Evolutionary conservation across 1,139 yeast species (phyloP), one percentile per base, ranked within the genome.

Genomic region (Candida pseudoviswanathii): DNA sequence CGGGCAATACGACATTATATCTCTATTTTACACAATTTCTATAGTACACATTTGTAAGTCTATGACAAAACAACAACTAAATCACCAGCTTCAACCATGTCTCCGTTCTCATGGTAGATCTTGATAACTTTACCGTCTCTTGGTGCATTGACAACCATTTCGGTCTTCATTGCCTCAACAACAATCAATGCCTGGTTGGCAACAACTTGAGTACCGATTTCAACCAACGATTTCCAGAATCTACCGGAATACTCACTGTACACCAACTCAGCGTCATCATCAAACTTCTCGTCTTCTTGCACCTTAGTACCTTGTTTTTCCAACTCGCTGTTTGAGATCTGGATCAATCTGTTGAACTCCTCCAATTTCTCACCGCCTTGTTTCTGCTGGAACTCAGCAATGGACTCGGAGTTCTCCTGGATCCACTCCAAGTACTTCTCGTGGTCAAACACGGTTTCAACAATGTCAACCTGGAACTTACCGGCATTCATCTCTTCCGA

Each of bases 131-230:
- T 89, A 58, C 98, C 98, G 7, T 71, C 75, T 46, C 68, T 77
- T 2, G 96, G 80, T 16, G 97, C 84, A 51, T 71, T 75, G 40
- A 92, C 96, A 45, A 84, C 81, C 97, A 94, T 91, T 68, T 94
- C 99, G 0, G 99, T 94, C 76, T 94, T 94, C 98, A 94, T 94
- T 48, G 98, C 98, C 68, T 94, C 98, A 51, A 94, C 89, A 47
- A 94, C 90, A 54, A 94, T 81, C 55, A 94, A 75, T 3, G 91
- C 91, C 60, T 89, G 94, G 33, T 92, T 96, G 50, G 73, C 79
- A 47, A 74, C 73, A 31, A 94, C 96, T 22, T 58, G 69, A 58
- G 88, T 95, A n/a, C 97, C 97, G 42, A 81, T 92, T 48, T 77
- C 72, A 32, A 87, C 96, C 58, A 91, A 75, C 2, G 95, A 82